Base-by-base conservation (phyloP, 176 grass and related monocot species). In the Avena atlantica region DNA sequence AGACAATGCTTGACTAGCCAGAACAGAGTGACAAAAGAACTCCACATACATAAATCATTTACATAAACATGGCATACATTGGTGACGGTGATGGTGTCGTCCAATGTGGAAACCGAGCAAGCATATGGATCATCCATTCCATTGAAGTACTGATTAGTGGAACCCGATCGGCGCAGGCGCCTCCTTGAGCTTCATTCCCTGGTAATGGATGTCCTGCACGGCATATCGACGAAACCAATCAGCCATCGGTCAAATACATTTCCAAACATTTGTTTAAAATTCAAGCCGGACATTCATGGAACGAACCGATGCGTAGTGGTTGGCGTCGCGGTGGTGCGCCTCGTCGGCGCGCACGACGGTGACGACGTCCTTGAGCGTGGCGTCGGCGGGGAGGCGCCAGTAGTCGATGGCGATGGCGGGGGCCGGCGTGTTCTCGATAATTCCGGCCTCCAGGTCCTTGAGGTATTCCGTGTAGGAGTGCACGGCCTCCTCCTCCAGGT, bases 401-500 rank as follows among this genome's bases (percentile, higher is more conserved):
- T 97, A 97, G 83, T 94, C 95, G 82, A 97, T 94, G 77, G 95
- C 95, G 17, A 97, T 94, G 71, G 95, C 93, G 8, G 95, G 95
- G 57, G 95, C 95, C 5, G 93, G 93, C 12, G 85, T 48, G 86
- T 98, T 94, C 0, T 94, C 93, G 34, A 92, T 89, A 57, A 80
- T 11, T 13, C 96, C 96, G 0, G 89, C 93, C 31, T 95, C 93
- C 2, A 98, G 90, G 70, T 98, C 96, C 53, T 76, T 88, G 78
- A 98, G 91, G 81, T 84, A 98, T 87, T 95, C 96, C 0, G 93
- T 95, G 90, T 98, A 98, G 4, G 96, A 98, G 84, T 88, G 79
- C 74, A 98, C 86, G 23, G 93, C 96, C 93, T 98, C 96, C 47
- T 98, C 96, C 90, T 98, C 96, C 20, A 98, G 92, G 88, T 98